Conservation (phyloP, 148 eudicot species). For the Cornus florida region DNA sequence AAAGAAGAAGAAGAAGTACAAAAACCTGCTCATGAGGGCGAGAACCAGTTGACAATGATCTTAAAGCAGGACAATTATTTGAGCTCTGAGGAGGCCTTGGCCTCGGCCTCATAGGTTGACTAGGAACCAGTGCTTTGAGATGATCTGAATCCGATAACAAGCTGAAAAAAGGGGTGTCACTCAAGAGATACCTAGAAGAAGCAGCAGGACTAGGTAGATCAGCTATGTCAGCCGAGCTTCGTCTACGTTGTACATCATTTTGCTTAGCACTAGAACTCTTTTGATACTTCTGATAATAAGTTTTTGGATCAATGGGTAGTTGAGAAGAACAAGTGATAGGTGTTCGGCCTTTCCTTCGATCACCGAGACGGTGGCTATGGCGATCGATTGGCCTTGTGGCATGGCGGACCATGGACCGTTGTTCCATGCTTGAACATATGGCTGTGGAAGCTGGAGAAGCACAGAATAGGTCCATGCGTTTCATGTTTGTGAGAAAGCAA, state of each 20-base stretch:
- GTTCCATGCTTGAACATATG: constrained; percentile 69
- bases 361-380: constrained; percentile 10
- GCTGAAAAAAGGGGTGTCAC: constrained; percentile 37
- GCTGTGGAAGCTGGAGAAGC: constrained; percentile 92
- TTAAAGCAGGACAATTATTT: constrained; percentile 22
- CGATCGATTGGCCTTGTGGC: constrained; percentile 43
- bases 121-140: constrained; percentile 24
- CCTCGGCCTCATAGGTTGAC: constrained; percentile 4
- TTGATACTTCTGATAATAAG: constrained; percentile 31
- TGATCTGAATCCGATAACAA: constrained; percentile 13
- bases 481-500: constrained; percentile 46
- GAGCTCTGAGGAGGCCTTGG: neutral
- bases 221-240: constrained; percentile 55
- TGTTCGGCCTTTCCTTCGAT: constrained; percentile 10
- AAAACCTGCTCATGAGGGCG: constrained; percentile 52
- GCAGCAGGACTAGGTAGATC: constrained; percentile 35
- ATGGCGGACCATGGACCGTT: constrained; percentile 42
- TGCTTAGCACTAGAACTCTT: constrained; percentile 25
- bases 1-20: constrained; percentile 2
- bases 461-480: constrained; percentile 65
- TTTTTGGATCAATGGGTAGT: constrained; percentile 60
- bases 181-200: constrained; percentile 64
- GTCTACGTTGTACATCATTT: constrained; percentile 27
- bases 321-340: constrained; percentile 60
- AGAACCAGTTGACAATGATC: constrained; percentile 37